Percentiles rank a stretch among this genome's conserved stretches.
These are phyloP conservation scores for Chalaropsis thielavioides DNA, from an alignment of 2,329 filamentous ascomycete genomes.

Conservation along the genomic window DNA sequence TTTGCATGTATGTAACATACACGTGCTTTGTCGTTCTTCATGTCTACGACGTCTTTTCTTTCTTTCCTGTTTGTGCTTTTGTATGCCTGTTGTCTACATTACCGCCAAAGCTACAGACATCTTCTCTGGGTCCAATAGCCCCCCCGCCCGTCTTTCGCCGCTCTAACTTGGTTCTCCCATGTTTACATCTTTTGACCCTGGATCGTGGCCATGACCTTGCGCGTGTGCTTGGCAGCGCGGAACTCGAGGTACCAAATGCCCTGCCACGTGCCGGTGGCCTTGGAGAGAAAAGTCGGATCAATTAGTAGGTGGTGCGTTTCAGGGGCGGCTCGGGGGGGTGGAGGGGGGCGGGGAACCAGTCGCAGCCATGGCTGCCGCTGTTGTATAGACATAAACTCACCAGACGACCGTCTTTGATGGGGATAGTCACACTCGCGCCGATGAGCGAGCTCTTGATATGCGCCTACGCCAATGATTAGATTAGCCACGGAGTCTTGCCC, in stretches of 20 bases:
- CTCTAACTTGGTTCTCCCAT: background rate
- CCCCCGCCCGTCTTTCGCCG: conserved; percentile 51
- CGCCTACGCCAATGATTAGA: conserved; percentile 38
- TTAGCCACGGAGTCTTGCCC: background rate
- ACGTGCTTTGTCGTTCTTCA: background rate
- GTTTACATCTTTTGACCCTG: conserved; percentile 59
- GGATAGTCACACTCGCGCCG: conserved; percentile 78
- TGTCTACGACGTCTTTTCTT: background rate
- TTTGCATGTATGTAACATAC: background rate
- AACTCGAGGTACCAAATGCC: conserved; percentile 95
- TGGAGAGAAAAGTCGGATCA: background rate
- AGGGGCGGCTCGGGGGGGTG: background rate
- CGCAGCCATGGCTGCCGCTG: too few relatives aligned
- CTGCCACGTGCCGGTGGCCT: conserved; percentile 60
- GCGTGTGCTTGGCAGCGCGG: conserved; percentile 55
- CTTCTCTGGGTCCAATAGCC: too few relatives aligned
- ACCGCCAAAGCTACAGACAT: too few relatives aligned
- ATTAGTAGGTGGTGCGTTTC: background rate
- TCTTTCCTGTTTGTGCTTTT: background rate
- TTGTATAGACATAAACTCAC: too few relatives aligned
- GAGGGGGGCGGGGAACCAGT: too few relatives aligned
- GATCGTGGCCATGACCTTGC: conserved; percentile 82
- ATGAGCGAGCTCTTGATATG: conserved; percentile 87
- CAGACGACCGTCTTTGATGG: conserved; percentile 73
- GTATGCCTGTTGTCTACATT: too few relatives aligned